Evolutionary conservation across 1,284 basidiomycete species (phyloP), one percentile per base, ranked within the genome.

Genomic region (Tremellales sp.): DNA sequence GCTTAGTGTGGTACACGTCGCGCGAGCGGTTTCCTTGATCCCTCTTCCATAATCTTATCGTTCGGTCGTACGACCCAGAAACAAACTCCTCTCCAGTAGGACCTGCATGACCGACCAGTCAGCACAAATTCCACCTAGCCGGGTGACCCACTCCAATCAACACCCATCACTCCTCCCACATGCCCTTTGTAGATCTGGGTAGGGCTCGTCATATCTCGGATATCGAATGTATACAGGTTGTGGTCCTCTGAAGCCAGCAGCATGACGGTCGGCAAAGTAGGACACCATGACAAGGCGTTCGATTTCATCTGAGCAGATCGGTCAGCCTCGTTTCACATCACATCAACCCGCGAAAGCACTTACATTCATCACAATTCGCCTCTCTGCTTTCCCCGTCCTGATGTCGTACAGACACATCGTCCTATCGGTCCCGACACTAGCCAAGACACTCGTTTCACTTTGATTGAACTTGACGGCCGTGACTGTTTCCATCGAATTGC

Each of bases 201-300:
- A 2, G 95, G 92, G 1, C 79, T 78, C 9, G 79, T 75, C 40
- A 99, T 78, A 50, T 87, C 83, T 36, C 94, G 82, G 53, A 98
- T 87, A 66, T 99, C 95, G 70, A 95, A 99, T 0, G 95, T 97
- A 74, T 98, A 98, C 33, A 98, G 77, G 63, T 97, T 97, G 76
- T 97, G 93, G 68, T 98, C 95, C 75, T 98, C 95, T 1, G 91
- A 95, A 12, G 89, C 95, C 13, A 97, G 81, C 3, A 97, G 81
- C 31, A 97, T 76, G 3, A 85, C 80, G 0, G 93, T 97, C 1
- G 95, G 94, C 67, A 94, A 86, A 0, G 90, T 91, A 0, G 95
- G 94, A 41, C 90, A 97, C 91, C 93, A 99, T 18, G 89, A 80
- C 4, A 98, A 78, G 29, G 87, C 80, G 61, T 98, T 98, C 61